Evolutionary conservation across 352 stramenopile species (phyloP), one percentile per base, ranked within the genome.

Genomic region (Pythium scleroteichum): DNA sequence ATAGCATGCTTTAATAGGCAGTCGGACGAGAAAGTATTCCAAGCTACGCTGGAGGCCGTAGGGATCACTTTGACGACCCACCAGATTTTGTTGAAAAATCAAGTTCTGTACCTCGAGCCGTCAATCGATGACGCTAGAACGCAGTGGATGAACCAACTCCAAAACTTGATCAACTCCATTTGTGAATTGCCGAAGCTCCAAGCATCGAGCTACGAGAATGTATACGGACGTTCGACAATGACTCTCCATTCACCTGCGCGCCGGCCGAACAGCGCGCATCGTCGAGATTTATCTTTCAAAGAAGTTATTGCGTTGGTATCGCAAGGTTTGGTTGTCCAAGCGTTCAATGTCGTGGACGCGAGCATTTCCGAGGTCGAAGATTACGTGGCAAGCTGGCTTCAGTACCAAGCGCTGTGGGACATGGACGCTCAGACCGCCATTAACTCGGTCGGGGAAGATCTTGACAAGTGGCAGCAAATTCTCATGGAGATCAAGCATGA

Each of bases 401-500:
- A 98, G 55, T 99, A 99, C 68, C 97, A 99, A 73, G 95, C 90
- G 20, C 72, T 99, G 33, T 99, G 98, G 98, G 96, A 99, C 72
- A 97, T 99, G 73, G 94, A 98, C 73, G 92, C 98, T 17, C 79
- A 94, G 58, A 90, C 95, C 49, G 94, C 99, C 12, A 89, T 97
- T 42, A 87, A 87, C 24, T 81, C 75, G 20, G 81, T 99, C 33
- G 97, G 94, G 20, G 88, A 95, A 33, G 95, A 99, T 69, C 78
- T 99, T 35, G 82, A 79, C 13, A 95, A 98, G 61, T 99, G 97
- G 97, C 92, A 99, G 63, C 79, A 96, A 57, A 90, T 99, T 59
- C 71, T 99, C n/a, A 59, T 94, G 42, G 96, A 99, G 60, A 98
- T 98, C 47, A 97, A 97, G 68, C 87, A 95, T 41, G 96, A 98